Evolutionary conservation across 306 rosid genomes (phyloP), one percentile per base, ranked within the genome.

Genomic region (Pterocarpus macrocarpus): DNA sequence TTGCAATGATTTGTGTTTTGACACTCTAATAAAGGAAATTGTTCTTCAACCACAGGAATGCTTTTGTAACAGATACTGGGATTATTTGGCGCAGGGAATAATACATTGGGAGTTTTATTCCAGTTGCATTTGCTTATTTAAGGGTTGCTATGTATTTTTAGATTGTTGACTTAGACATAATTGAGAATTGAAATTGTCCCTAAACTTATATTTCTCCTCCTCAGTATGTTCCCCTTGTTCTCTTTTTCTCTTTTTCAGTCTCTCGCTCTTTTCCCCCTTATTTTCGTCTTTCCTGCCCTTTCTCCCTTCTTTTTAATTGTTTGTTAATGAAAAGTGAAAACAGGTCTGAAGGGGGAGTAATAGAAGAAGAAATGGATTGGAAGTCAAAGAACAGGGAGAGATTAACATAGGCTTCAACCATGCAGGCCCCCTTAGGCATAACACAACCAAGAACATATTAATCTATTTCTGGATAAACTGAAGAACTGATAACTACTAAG

Each of bases 1-100:
- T 44, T 2, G 50, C 10, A 10, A 44, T 2, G 50, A 44, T 7
- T 44, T 44, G 41, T 38, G 41, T 44, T 38, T 65, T 64, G 49
- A 36, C 47, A 4, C 36, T 36, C 38, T 52, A 11, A 13, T 55
- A 17, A 12, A 2, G 17, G n/a, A 34, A 35, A 50, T 35, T 34
- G 53, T 55, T 64, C 63, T 76, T 63, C 28, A 6, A 33, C 43
- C 71, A 62, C 33, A 15, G 47, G 52, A 62, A 39, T 22, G 33
- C 47, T 44, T 32, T 12, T 62, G 71, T 38, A 58, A 8, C 22
- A 5, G 13, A 22, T 28, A 28, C 64, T 22, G 1, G 38, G 15
- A 59, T 9, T 59, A 59, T 11, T 59, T 59, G 38, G n/a, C 5
- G 13, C 28, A 28, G 8, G 64, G 15, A 30, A 59, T 59, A 30